A percentile compares a stretch with the other conserved stretches of the same genome.
Evolutionary conservation across 2,329 filamentous ascomycete genomes (phyloP).

Genomic region (Pestalotiopsis sp.): DNA sequence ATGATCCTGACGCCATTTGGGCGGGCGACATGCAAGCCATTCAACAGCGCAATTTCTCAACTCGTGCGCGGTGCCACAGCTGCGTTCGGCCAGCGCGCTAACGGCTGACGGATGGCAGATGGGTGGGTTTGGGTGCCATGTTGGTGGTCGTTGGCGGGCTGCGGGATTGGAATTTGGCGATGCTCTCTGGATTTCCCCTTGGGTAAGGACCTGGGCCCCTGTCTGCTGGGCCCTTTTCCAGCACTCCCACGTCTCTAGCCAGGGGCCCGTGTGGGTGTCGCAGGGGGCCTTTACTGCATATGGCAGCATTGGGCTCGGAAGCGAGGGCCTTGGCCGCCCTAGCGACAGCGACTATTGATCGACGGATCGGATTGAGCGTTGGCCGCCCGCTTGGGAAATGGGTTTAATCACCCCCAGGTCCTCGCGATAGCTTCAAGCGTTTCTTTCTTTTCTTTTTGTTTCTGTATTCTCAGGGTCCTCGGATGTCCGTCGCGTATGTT

Average conservation of each 20-base stretch:
- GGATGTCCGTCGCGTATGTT: not conserved
- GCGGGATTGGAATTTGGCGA: not conserved
- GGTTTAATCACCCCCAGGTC: not conserved
- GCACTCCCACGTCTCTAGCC: not conserved
- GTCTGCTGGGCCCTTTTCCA: not conserved
- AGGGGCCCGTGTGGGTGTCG: not conserved
- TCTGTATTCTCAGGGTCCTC: not conserved
- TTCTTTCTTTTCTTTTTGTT: no score
- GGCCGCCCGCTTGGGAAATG: not conserved
- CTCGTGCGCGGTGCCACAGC: not conserved
- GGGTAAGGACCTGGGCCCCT: not conserved
- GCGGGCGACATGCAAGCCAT: not conserved
- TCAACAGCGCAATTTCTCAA: slow-evolving; percentile 10
- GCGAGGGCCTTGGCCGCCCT: slow-evolving; percentile 1
- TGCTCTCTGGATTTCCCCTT: not conserved
- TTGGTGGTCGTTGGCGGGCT: slow-evolving; percentile 1
- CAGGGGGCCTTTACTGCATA: not conserved
- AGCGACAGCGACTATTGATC: slow-evolving; percentile 1
- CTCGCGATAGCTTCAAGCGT: not conserved
- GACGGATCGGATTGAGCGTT: not conserved
- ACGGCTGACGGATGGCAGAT: not conserved
- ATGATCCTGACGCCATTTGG: not conserved
- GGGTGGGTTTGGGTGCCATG: not conserved
- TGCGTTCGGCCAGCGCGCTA: slow-evolving; percentile 2
- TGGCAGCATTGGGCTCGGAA: not conserved